A percentile compares a stretch with the other conserved stretches of the same genome.
These are phyloP conservation scores for Calvatia gigantea DNA, from an alignment of 768 basidiomycete species.

Conservation along the genomic window DNA sequence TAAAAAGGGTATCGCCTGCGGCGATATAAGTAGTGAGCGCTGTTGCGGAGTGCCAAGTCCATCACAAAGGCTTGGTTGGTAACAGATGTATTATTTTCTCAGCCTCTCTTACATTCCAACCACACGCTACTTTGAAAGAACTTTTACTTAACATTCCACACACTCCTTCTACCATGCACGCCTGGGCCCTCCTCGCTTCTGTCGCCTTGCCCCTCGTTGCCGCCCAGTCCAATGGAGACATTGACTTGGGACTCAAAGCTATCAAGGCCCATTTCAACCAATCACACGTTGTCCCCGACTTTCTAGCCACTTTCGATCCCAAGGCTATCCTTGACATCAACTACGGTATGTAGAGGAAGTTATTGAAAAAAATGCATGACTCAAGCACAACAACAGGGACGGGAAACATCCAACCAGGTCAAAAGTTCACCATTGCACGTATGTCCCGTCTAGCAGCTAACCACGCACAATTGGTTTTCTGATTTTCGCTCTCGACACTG, in stretches of 20 bases:
- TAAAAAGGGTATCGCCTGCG: not conserved
- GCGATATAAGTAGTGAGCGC: not conserved
- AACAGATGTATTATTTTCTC: not conserved
- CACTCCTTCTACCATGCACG: constrained; percentile 27
- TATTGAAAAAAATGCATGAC: not conserved
- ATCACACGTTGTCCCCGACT: constrained; percentile 57
- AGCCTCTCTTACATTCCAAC: not conserved
- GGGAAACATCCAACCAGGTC: constrained; percentile 53
- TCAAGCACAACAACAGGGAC: constrained; percentile 27
- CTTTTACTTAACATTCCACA: constrained; percentile 15
- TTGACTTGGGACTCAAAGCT: constrained; percentile 44
- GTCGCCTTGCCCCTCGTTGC: constrained; percentile 38
- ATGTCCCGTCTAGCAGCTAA: constrained; percentile 24
- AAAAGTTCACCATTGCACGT: constrained; percentile 54
- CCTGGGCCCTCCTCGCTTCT: constrained; percentile 29
- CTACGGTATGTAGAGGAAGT: constrained; percentile 30
- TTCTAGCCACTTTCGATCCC: constrained; percentile 60
- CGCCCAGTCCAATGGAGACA: constrained; percentile 37
- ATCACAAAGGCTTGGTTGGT: not conserved
- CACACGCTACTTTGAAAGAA: not conserved
- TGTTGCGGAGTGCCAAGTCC: not conserved
- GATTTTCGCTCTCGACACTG: not conserved
- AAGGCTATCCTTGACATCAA: constrained; percentile 50
- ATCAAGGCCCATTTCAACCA: constrained; percentile 68
- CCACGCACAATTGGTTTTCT: not conserved